phyloP scores from a whole-genome alignment of 1,284 basidiomycete genomes.

The Ustanciosporium gigantosporum region DNA sequence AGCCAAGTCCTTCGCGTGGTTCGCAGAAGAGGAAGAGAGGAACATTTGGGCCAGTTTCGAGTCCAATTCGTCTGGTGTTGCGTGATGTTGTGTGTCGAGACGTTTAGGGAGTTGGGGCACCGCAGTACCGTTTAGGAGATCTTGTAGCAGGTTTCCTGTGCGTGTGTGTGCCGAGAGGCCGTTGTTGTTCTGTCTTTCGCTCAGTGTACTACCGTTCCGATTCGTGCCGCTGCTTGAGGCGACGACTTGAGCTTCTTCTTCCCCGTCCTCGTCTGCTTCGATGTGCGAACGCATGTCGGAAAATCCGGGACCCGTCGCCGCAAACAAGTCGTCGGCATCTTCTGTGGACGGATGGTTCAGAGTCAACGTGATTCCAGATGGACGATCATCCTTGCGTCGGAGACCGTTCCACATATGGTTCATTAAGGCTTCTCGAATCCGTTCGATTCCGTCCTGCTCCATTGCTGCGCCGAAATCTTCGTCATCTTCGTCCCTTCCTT shows the following conservation, averaged over 20 bases:
- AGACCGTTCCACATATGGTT: constrained; percentile 51
- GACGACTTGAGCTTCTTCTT: constrained; percentile 7
- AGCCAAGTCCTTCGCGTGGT: constrained; percentile 7
- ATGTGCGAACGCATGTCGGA: neutral
- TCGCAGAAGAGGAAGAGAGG: constrained; percentile 5
- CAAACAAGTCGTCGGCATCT: neutral
- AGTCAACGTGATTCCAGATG: too few relatives aligned
- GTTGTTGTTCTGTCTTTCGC: neutral
- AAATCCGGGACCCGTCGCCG: neutral
- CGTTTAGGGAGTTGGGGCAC: neutral
- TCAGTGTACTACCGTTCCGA: too few relatives aligned
- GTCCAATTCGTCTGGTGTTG: constrained; percentile 12
- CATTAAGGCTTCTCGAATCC: constrained; percentile 47
- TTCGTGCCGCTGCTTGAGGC: too few relatives aligned
- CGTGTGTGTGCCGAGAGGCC: neutral
- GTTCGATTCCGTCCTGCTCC: constrained; percentile 39
- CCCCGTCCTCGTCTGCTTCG: constrained; percentile 1
- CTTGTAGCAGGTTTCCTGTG: neutral
- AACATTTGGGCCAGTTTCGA: constrained; percentile 28
- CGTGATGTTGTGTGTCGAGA: constrained; percentile 5
- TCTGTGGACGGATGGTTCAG: neutral
- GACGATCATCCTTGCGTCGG: constrained; percentile 15
- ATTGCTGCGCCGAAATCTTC: constrained; percentile 11
- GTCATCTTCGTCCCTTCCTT: constrained; percentile 1
- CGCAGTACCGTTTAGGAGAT: neutral